A percentile compares a stretch with the other conserved stretches of the same genome.
Evolutionary conservation across 805 yeast genomes (phyloP).

Genomic region (Candida schatavii): DNA sequence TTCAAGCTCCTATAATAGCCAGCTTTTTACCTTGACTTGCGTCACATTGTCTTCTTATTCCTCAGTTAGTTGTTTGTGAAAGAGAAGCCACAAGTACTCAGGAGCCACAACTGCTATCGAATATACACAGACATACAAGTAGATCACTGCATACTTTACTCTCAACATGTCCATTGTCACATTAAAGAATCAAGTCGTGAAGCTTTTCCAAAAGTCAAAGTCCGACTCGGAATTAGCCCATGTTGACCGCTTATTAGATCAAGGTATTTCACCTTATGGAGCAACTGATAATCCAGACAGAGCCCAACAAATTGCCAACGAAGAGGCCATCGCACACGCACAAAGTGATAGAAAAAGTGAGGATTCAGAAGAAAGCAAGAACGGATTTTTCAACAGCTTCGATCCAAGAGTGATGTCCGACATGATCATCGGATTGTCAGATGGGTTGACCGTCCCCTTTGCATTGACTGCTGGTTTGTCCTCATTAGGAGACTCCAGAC

Average conservation of each 20-base stretch:
- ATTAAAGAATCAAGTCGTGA: constrained; percentile 33
- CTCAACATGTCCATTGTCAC: constrained; percentile 37
- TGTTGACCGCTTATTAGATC: constrained; percentile 29
- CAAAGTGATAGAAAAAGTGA: constrained; percentile 19
- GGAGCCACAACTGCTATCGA: no score
- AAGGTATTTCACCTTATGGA: constrained; percentile 37
- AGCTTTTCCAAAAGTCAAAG: constrained; percentile 20
- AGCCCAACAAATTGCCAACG: constrained; percentile 32
- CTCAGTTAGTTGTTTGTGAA: no score
- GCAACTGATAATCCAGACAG: constrained; percentile 30
- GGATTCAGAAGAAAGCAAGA: constrained; percentile 21
- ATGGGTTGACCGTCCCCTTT: constrained; percentile 97
- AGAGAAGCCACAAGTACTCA: no score
- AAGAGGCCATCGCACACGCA: constrained; percentile 34
- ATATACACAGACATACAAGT: no score
- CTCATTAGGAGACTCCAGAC: constrained; percentile 80
- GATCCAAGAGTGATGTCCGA: constrained; percentile 95
- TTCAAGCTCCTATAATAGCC: no score
- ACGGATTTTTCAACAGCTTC: constrained; percentile 48
- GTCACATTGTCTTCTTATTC: no score
- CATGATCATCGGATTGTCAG: constrained; percentile 88
- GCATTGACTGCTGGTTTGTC: constrained; percentile 96
- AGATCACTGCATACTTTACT: no score
- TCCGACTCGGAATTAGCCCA: constrained; percentile 31
- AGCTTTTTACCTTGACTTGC: no score